A percentile compares a stretch with the other conserved stretches of the same genome.
These are phyloP conservation scores for Eragrostis nindensis DNA, from an alignment of 176 grass and related monocot genomes.

Conservation along the genomic window DNA sequence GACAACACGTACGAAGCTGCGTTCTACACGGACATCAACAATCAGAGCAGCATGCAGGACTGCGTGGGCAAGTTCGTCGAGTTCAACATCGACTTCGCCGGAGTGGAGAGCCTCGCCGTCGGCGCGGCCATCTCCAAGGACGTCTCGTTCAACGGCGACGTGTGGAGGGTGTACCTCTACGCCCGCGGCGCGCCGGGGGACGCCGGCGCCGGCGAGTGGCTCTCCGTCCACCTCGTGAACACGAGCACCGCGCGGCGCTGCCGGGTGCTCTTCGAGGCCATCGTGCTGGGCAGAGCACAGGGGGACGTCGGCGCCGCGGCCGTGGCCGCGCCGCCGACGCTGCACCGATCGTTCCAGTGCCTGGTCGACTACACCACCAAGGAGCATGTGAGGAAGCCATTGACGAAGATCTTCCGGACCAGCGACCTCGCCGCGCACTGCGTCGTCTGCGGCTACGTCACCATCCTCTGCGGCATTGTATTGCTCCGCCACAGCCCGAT, in stretches of 20 bases:
- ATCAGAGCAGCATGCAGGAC: neutral
- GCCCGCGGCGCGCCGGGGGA: neutral
- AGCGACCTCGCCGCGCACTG: neutral
- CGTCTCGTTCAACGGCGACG: neutral
- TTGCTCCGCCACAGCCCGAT: neutral
- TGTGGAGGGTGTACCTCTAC: neutral
- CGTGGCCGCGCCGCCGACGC: neutral
- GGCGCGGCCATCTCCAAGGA: neutral
- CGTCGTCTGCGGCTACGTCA: neutral
- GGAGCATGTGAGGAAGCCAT: neutral
- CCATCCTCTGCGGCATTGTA: neutral
- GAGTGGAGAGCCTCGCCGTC: neutral
- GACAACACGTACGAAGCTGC: neutral
- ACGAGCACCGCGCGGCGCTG: neutral
- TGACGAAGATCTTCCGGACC: neutral
- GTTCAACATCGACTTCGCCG: neutral
- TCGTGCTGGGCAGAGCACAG: neutral
- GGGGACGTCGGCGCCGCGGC: too few species aligned
- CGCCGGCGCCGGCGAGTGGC: neutral
- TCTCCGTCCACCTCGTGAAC: slow-evolving; percentile 6
- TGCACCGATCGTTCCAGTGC: neutral
- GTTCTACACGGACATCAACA: neutral
- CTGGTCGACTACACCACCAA: neutral
- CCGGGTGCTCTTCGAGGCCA: neutral
- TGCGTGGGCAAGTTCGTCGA: neutral